A percentile compares a stretch with the other conserved stretches of the same genome.
These are phyloP conservation scores for Ephemerocybe angulata DNA, from an alignment of 768 basidiomycete species.

Conservation along the genomic window DNA sequence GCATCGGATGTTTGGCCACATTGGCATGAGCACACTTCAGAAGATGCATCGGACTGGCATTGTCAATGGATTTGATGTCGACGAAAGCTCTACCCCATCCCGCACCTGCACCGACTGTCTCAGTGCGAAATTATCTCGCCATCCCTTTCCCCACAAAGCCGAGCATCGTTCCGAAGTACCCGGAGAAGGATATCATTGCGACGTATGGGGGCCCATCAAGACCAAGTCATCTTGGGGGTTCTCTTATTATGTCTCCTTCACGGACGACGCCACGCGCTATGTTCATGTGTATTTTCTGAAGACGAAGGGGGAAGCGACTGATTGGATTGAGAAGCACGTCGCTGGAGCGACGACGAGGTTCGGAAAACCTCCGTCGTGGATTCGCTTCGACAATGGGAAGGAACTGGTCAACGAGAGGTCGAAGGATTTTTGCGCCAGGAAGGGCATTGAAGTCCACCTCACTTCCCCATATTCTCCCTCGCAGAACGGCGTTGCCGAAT, in stretches of 20 bases:
- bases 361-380: background rate
- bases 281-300: slow-evolving; percentile 12
- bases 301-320: slow-evolving; percentile 13
- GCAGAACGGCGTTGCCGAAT: slow-evolving; percentile 40
- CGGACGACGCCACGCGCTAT: slow-evolving; percentile 16
- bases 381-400: slow-evolving; percentile 25
- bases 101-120: slow-evolving; percentile 31
- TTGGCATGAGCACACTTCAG: slow-evolving; percentile 19
- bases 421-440: slow-evolving; percentile 15
- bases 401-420: slow-evolving; percentile 27
- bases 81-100: slow-evolving; percentile 13
- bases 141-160: slow-evolving; percentile 29
- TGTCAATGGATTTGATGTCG: slow-evolving; percentile 19
- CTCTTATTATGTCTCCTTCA: slow-evolving; percentile 27
- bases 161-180: slow-evolving; percentile 15
- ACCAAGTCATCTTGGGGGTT: slow-evolving; percentile 18
- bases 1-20: slow-evolving; percentile 25
- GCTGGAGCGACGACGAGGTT: background rate
- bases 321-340: background rate
- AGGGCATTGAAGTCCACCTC: slow-evolving; percentile 28
- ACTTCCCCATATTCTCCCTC: slow-evolving; percentile 34
- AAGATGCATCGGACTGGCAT: slow-evolving; percentile 12
- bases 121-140: slow-evolving; percentile 29
- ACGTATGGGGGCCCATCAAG: slow-evolving; percentile 31
- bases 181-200: slow-evolving; percentile 18